phyloP scores from a whole-genome alignment of 1,139 yeast species.

The Nadsonia starkeyi-henricii region DNA sequence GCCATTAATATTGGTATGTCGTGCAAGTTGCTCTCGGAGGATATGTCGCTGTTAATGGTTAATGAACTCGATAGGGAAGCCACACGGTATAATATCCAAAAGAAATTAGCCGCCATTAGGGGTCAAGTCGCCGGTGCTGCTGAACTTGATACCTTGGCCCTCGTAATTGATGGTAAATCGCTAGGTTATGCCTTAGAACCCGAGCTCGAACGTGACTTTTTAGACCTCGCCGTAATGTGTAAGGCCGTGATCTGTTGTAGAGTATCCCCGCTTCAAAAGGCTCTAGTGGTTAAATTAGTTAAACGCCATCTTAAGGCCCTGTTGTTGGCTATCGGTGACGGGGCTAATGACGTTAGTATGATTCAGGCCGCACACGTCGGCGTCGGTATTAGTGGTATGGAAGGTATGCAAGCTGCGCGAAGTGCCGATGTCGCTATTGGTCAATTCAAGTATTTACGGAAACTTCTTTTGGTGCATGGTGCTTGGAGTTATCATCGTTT shows the following conservation, averaged over 20 bases:
- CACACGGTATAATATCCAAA: slow-evolving; percentile 54
- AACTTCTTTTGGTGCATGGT: slow-evolving; percentile 83
- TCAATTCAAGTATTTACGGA: slow-evolving; percentile 76
- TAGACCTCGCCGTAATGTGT: slow-evolving; percentile 74
- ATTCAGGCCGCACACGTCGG: slow-evolving; percentile 99
- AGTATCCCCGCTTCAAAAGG: slow-evolving; percentile 95
- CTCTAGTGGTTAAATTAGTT: slow-evolving; percentile 86
- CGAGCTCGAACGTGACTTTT: slow-evolving; percentile 62
- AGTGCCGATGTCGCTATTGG: slow-evolving; percentile 97
- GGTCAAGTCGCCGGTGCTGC: slow-evolving; percentile 30
- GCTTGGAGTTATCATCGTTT: slow-evolving; percentile 95
- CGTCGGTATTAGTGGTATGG: slow-evolving; percentile 96
- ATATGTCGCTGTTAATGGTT: slow-evolving; percentile 81
- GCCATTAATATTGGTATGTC: slow-evolving; percentile 98
- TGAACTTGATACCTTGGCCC: slow-evolving; percentile 71
- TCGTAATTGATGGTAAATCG: slow-evolving; percentile 89
- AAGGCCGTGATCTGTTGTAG: slow-evolving; percentile 95
- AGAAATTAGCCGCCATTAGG: slow-evolving; percentile 62
- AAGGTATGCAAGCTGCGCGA: slow-evolving; percentile 98
- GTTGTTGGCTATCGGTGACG: slow-evolving; percentile 91
- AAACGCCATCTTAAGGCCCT: slow-evolving; percentile 59
- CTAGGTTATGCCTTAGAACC: slow-evolving; percentile 71
- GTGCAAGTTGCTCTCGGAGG: slow-evolving; percentile 85
- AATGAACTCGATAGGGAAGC: slow-evolving; percentile 75
- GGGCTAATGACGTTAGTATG: slow-evolving; percentile 98